Percentiles rank a stretch among this genome's conserved stretches.
Conservation (phyloP, 2,329 filamentous ascomycete species). For the Colletotrichum australisinense region DNA sequence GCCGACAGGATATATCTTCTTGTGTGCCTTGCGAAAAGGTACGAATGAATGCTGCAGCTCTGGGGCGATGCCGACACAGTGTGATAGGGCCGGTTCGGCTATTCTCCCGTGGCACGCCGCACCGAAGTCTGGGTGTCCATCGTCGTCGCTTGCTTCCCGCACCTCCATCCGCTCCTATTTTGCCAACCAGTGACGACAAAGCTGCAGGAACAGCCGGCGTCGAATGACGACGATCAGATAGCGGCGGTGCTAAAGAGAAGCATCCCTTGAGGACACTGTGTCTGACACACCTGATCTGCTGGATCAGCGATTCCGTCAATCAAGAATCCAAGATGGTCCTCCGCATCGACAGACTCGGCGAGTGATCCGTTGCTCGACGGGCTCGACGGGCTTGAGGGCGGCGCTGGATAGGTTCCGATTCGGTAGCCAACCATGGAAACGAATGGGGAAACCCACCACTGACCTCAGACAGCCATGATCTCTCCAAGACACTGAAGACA, state of each 20-base stretch:
- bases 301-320: conserved; percentile 20
- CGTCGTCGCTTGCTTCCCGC: conserved; percentile 2
- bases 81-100: not conserved
- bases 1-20: not conserved
- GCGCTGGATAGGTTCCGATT: conserved; percentile 17
- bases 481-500: not conserved
- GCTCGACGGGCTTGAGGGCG: not conserved
- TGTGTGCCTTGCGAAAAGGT: not conserved
- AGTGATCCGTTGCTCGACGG: conserved; percentile 21
- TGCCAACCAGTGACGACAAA: conserved; percentile 23
- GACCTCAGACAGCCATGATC: not conserved
- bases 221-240: not conserved
- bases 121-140: not conserved
- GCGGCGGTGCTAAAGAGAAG: not conserved
- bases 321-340: conserved; percentile 1
- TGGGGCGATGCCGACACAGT: conserved; percentile 21
- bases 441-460: conserved; percentile 1
- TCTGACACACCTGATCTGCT: conserved; percentile 12
- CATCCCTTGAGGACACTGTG: conserved; percentile 14
- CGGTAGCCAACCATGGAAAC: not conserved
- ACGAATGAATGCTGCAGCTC: not conserved
- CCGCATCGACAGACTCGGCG: conserved; percentile 12
- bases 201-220: conserved; percentile 31
- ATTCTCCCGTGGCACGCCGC: not conserved
- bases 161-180: not conserved